Evolutionary conservation across 164 flowering plant genomes (phyloP).

Genomic region (Vitis amurensis): DNA sequence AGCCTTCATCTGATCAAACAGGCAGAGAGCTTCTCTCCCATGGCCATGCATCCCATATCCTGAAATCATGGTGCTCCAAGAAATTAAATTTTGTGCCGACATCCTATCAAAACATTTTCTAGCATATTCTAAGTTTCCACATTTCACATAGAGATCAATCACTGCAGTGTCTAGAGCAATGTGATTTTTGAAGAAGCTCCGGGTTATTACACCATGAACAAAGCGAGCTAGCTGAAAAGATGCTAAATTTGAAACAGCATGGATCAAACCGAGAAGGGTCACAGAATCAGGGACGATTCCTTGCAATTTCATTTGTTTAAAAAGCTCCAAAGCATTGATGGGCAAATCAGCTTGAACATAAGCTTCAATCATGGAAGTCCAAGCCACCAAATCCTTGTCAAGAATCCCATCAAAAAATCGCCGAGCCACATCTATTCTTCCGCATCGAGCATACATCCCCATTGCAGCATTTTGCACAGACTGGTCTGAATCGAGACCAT

Average conservation of each 20-base stretch:
- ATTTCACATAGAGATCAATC: constrained; percentile 34
- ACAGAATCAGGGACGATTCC: constrained; percentile 26
- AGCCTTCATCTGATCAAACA: constrained; percentile 33
- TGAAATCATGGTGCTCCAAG: constrained; percentile 44
- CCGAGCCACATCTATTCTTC: constrained; percentile 24
- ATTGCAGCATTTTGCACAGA: constrained; percentile 29
- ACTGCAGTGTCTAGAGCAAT: constrained; percentile 18
- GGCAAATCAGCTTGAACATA: constrained; percentile 25
- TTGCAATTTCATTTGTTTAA: constrained; percentile 19
- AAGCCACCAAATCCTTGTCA: constrained; percentile 29
- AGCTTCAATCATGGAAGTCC: constrained; percentile 39
- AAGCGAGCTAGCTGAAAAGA: constrained; percentile 21
- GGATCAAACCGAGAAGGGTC: constrained; percentile 21
- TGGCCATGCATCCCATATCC: constrained; percentile 41
- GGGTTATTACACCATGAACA: constrained; percentile 26
- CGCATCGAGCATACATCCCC: constrained; percentile 31
- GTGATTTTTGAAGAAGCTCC: constrained; percentile 7
- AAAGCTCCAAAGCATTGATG: constrained; percentile 21
- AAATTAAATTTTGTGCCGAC: constrained; percentile 26
- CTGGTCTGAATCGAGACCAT: constrained; percentile 19
- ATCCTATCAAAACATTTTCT: constrained; percentile 29
- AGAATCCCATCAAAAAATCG: constrained; percentile 18
- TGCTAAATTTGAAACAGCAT: constrained; percentile 14
- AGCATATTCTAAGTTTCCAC: constrained; percentile 31
- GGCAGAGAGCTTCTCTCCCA: constrained; percentile 27